Evolutionary conservation across 2,329 filamentous ascomycete species (phyloP).

Genomic region (Neofusicoccum sp.): DNA sequence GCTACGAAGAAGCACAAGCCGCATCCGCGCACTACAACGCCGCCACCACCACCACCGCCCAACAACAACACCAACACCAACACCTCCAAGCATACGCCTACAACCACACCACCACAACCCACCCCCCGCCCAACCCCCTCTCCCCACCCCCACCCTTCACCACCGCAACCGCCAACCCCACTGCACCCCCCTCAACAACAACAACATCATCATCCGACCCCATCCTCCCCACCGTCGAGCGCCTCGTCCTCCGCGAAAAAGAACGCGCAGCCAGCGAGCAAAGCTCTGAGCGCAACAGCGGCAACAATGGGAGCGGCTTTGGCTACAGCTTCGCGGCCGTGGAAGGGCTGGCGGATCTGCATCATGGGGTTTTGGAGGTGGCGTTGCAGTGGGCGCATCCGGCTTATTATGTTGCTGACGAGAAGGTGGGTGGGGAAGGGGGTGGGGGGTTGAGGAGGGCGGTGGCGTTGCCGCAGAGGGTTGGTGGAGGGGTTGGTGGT

Average conservation of each 20-base stretch:
- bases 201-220: background rate
- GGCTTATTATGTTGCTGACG: background rate
- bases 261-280: conserved; percentile 11
- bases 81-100: background rate
- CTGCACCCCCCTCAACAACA: no score
- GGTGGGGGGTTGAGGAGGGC: conserved; percentile 12
- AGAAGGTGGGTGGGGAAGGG: conserved; percentile 14
- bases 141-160: background rate
- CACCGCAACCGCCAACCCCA: no score
- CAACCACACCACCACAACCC: background rate
- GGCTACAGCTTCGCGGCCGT: conserved; percentile 2
- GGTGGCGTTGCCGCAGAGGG: background rate
- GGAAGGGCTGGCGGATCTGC: background rate
- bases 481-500: no score
- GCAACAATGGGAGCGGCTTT: background rate
- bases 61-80: background rate
- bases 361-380: conserved; percentile 8
- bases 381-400: conserved; percentile 4
- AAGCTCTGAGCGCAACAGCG: background rate
- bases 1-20: conserved; percentile 35
- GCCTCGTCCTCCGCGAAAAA: conserved; percentile 1
- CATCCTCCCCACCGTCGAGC: background rate
- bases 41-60: background rate
- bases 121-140: background rate
- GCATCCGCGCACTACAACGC: no score